phyloP scores from a whole-genome alignment of 352 stramenopile species.

The Pythium oligandrum region DNA sequence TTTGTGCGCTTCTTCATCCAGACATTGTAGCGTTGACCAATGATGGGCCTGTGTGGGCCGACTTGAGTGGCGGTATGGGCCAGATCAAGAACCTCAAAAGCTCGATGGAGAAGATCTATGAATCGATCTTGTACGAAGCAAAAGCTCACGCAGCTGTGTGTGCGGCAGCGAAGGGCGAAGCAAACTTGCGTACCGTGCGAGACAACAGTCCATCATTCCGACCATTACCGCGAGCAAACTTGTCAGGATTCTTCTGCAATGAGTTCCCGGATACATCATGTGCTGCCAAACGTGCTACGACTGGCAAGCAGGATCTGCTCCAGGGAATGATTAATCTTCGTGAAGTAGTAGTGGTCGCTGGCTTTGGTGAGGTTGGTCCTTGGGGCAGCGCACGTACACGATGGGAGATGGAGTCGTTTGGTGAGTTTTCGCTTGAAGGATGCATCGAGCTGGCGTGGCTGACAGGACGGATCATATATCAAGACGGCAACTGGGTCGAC shows the following conservation, averaged over 20 bases:
- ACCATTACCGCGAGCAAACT: constrained; percentile 39
- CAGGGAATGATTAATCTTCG: too few relatives aligned
- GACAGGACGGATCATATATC: too few relatives aligned
- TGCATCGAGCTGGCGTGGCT: too few relatives aligned
- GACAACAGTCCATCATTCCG: too few relatives aligned
- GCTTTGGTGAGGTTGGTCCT: too few relatives aligned
- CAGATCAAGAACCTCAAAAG: constrained; percentile 72
- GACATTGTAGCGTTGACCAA: constrained; percentile 66
- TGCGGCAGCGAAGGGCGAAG: constrained; percentile 25
- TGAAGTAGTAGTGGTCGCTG: too few relatives aligned
- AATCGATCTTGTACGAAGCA: constrained; percentile 43
- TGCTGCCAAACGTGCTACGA: constrained; percentile 28
- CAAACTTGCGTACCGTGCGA: background rate
- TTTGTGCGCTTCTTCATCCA: constrained; percentile 78
- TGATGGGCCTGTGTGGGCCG: constrained; percentile 68
- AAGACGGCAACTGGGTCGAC: too few relatives aligned
- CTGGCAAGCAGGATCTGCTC: background rate
- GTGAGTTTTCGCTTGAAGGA: too few relatives aligned
- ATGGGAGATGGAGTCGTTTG: too few relatives aligned
- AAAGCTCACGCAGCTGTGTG: constrained; percentile 43
- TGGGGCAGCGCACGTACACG: too few relatives aligned
- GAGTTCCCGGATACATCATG: constrained; percentile 52
- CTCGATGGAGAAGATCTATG: constrained; percentile 46
- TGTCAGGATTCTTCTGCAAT: constrained; percentile 73
- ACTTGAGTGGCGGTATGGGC: constrained; percentile 77